Conservation (phyloP, 2,329 filamentous ascomycete genomes). For the Venturia nashicola region DNA sequence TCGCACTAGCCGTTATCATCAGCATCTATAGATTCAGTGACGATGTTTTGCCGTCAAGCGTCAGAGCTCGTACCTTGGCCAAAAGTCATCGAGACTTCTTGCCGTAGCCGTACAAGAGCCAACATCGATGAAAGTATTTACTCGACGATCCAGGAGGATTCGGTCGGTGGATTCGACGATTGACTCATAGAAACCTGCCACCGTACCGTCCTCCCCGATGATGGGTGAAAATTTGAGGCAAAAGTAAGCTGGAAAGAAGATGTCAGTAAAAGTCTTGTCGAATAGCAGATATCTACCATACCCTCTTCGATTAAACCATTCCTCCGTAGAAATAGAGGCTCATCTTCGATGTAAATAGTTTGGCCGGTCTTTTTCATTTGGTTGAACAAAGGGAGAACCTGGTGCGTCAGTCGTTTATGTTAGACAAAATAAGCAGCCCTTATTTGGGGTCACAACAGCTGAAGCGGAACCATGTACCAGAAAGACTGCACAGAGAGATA, state of each 20-base stretch:
- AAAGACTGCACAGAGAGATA: neutral
- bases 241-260: neutral
- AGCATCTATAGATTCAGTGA: neutral
- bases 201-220: neutral
- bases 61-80: neutral
- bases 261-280: neutral
- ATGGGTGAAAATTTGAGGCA: neutral
- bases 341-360: neutral
- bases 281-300: neutral
- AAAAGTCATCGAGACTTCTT: neutral
- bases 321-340: neutral
- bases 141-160: neutral
- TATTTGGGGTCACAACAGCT: too few species aligned
- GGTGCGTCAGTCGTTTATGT: neutral
- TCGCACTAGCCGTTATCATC: neutral
- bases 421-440: neutral
- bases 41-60: neutral
- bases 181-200: slow-evolving; percentile 1
- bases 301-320: neutral
- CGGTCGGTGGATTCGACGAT: neutral
- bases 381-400: slow-evolving; percentile 1
- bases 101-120: neutral
- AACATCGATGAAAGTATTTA: neutral
- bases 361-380: neutral
- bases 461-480: neutral